Base-by-base conservation (phyloP, 495 filamentous ascomycete species). In the Tuber aestivum region DNA sequence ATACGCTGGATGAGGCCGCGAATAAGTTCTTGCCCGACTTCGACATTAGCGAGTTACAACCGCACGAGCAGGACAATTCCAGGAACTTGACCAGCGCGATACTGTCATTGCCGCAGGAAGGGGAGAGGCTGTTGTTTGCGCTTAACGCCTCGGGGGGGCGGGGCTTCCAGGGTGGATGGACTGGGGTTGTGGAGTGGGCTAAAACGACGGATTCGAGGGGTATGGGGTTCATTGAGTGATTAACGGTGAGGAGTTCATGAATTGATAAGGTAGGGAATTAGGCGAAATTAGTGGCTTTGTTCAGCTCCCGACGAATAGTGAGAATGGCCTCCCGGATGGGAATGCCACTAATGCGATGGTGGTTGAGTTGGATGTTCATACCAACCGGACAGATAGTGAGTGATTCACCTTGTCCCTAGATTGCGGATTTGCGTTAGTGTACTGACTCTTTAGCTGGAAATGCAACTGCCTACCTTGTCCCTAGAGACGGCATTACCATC, bases 261-360 rank as follows among this genome's bases (percentile, higher is more conserved):
- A 84, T 0, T 80, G 91, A 48, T 88, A 23, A 56, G 89, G 0
- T 88, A 87, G 76, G 77, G 83, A 41, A 92, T 89, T 5, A 93
- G 92, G 92, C 32, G 92, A 94, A 82, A 93, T 91, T 74, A 90
- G 92, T 70, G 86, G 86, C 9, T 94, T 93, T 76, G 82, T 93
- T 38, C 85, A 83, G 3, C 84, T 92, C 69, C 78, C 83, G 35
- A 88, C 88, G 72, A 56, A 56, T 27, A 87, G 85, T 35, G 84
- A 87, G 3, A 44, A 27, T n/a, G 78, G 75, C 38, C 71, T 82
- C 14, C 81, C 83, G 79, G 76, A 83, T 92, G 32, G 82, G 41
- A 91, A 92, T 79, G 85, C 83, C 42, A 92, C 92, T 0, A 56
- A 56, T n/a, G 84, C 83, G 20, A 81, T 83, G 35, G 87, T 93